Conservation (phyloP, 2,329 filamentous ascomycete genomes). For the Chaetomiaceae sp. region DNA sequence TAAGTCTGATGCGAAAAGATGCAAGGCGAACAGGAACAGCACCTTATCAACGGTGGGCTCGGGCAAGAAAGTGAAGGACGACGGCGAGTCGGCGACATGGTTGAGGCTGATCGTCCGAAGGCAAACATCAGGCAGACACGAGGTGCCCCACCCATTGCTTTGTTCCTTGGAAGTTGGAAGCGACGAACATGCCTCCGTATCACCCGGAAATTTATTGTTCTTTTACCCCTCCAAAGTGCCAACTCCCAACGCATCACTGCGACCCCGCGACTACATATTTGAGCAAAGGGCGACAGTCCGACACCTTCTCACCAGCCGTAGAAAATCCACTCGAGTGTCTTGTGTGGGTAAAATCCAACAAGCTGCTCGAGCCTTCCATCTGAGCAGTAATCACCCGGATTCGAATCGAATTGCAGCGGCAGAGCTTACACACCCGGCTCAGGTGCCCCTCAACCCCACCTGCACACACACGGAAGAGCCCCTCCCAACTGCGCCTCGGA, state of each 20-base stretch:
- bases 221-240: background rate
- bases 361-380: background rate
- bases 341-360: background rate
- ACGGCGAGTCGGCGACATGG: background rate
- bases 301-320: too few species aligned
- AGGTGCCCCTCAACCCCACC: constrained; percentile 17
- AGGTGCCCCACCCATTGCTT: background rate
- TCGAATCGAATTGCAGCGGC: background rate
- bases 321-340: too few species aligned
- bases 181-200: background rate
- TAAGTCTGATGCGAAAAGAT: too few species aligned
- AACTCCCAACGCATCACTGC: background rate
- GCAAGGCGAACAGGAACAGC: too few species aligned
- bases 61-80: background rate
- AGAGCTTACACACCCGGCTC: constrained; percentile 1
- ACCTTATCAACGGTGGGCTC: background rate
- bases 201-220: background rate
- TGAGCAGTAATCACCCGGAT: background rate
- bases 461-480: constrained; percentile 5
- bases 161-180: background rate
- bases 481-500: constrained; percentile 17
- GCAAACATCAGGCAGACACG: constrained; percentile 17
- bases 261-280: constrained; percentile 2
- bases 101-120: background rate
- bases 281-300: too few species aligned